Conservation (phyloP, 2,329 filamentous ascomycete genomes). For the Trichoderma sp. region DNA sequence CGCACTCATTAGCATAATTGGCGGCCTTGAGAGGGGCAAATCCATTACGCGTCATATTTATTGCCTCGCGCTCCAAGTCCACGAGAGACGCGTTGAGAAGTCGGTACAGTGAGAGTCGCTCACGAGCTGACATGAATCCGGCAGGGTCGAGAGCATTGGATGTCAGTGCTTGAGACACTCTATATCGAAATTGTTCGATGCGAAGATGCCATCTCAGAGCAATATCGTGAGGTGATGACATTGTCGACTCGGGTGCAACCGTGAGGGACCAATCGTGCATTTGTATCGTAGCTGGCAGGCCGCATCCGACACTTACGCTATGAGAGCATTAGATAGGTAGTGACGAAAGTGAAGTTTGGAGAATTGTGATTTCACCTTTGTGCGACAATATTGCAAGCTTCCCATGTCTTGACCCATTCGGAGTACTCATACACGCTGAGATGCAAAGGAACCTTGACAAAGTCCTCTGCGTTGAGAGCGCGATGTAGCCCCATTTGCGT, state of each 20-base stretch:
- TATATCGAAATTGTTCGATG: conserved; percentile 8
- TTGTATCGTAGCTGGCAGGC: conserved; percentile 10
- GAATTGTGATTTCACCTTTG: neutral
- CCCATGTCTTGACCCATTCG: conserved; percentile 11
- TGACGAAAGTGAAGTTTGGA: neutral
- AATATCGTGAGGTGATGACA: conserved; percentile 1
- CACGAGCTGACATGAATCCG: conserved; percentile 6
- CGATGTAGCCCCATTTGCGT: conserved; percentile 10
- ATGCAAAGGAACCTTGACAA: conserved; percentile 12
- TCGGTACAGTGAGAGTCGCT: conserved; percentile 4
- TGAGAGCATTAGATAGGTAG: neutral
- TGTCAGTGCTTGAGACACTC: conserved; percentile 4
- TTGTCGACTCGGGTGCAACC: conserved; percentile 1
- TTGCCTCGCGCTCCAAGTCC: conserved; percentile 11
- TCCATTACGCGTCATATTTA: conserved; percentile 9
- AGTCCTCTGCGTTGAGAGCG: conserved; percentile 6
- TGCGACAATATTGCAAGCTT: conserved; percentile 12
- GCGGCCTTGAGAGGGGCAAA: neutral
- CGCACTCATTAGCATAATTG: neutral
- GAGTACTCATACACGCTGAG: conserved; percentile 11
- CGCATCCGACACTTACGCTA: conserved; percentile 11
- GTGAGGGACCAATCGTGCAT: conserved; percentile 18
- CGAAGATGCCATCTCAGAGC: conserved; percentile 13
- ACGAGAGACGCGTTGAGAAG: conserved; percentile 9
- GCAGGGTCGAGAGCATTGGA: conserved; percentile 15